Evolutionary conservation across 2,329 filamentous ascomycete genomes (phyloP).

Genomic region (Seiridium unicorne): DNA sequence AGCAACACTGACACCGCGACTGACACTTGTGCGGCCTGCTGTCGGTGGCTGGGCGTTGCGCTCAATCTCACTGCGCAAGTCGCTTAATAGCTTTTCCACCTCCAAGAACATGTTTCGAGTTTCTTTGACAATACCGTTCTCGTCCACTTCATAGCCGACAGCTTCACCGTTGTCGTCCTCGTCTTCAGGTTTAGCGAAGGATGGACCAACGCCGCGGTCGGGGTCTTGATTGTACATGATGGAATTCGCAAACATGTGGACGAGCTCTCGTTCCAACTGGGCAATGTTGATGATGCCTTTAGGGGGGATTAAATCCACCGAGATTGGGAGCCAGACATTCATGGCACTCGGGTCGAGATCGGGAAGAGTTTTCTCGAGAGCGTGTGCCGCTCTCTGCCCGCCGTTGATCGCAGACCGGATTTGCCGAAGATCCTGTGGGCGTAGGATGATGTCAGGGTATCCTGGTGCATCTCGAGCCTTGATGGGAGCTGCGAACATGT

Average conservation of each 20-base stretch:
- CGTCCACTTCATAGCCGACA: constrained; percentile 66
- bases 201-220: constrained; percentile 64
- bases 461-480: constrained; percentile 74
- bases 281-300: constrained; percentile 89
- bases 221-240: constrained; percentile 97
- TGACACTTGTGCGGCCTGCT: constrained; percentile 18
- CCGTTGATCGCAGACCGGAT: constrained; percentile 75
- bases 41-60: constrained; percentile 36
- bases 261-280: constrained; percentile 88
- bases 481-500: constrained; percentile 75
- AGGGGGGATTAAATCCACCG: constrained; percentile 77
- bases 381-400: constrained; percentile 64
- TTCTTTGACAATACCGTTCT: constrained; percentile 85
- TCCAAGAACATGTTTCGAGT: constrained; percentile 87
- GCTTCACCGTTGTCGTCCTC: constrained; percentile 36
- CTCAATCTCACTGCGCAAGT: constrained; percentile 70
- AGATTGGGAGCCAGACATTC: constrained; percentile 65
- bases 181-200: constrained; percentile 50
- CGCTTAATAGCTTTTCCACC: constrained; percentile 74
- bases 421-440: constrained; percentile 74
- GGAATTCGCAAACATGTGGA: constrained; percentile 96
- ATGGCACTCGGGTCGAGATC: constrained; percentile 56
- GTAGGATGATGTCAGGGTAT: constrained; percentile 71
- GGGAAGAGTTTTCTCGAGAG: constrained; percentile 59
- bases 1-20: constrained; percentile 28